A percentile compares a stretch with the other conserved stretches of the same genome.
Conservation (phyloP, 2,329 filamentous ascomycete species). For the Chalara sp. region DNA sequence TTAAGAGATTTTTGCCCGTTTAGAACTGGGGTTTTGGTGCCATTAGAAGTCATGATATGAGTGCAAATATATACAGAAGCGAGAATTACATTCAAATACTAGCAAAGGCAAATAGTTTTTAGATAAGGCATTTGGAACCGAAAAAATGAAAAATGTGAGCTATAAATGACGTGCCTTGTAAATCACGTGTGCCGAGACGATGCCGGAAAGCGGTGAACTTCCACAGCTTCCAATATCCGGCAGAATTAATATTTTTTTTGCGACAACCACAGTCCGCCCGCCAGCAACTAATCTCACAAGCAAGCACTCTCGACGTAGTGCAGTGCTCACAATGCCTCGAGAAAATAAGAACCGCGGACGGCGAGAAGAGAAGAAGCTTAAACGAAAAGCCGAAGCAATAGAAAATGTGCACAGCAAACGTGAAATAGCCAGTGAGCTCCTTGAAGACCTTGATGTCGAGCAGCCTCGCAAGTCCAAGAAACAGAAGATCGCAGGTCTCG, state of each 20-base stretch:
- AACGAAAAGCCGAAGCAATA: slow-evolving; percentile 38
- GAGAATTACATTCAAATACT: too few relatives aligned
- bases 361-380: slow-evolving; percentile 43
- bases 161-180: too few relatives aligned
- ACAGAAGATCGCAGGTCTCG: not conserved
- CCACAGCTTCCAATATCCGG: not conserved
- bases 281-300: not conserved
- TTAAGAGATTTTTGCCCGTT: slow-evolving; percentile 16
- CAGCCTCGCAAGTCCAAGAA: slow-evolving; percentile 9
- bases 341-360: slow-evolving; percentile 52
- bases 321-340: slow-evolving; percentile 44
- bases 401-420: slow-evolving; percentile 32
- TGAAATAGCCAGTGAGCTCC: slow-evolving; percentile 15
- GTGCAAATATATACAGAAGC: too few relatives aligned
- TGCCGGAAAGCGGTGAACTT: not conserved
- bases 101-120: too few relatives aligned
- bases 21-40: slow-evolving; percentile 8
- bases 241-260: not conserved
- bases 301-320: not conserved
- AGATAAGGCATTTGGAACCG: too few relatives aligned
- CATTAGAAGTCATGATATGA: slow-evolving; percentile 14
- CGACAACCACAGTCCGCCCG: not conserved
- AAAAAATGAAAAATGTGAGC: too few relatives aligned
- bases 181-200: not conserved
- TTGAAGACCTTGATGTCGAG: slow-evolving; percentile 12